phyloP scores from a whole-genome alignment of 2,329 filamentous ascomycete genomes.

The Exserohilum turcica region DNA sequence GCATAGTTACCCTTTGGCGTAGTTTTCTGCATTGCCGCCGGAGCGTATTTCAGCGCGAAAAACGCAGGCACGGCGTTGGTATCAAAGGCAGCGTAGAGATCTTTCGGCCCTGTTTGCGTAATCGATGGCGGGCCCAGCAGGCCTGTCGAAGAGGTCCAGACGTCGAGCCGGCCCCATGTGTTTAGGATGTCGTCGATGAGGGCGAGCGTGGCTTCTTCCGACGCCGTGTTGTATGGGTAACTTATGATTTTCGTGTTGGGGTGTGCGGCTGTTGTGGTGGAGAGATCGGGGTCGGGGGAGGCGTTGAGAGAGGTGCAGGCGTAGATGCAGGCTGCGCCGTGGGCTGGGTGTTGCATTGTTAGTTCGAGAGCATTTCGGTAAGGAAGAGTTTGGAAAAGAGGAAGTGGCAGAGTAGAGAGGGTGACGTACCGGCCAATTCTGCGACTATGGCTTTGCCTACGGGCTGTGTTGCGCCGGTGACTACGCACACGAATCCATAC shows the following conservation, averaged over 20 bases:
- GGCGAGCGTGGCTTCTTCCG: conserved; percentile 64
- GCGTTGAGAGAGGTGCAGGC: conserved; percentile 57
- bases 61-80: conserved; percentile 67
- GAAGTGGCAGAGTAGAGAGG: not conserved
- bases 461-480: conserved; percentile 65
- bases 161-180: conserved; percentile 60
- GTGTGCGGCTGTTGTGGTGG: conserved; percentile 47
- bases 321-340: conserved; percentile 69
- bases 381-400: too few species aligned
- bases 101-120: conserved; percentile 60
- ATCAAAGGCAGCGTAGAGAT: conserved; percentile 64
- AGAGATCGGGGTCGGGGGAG: conserved; percentile 52
- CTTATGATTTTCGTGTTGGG: conserved; percentile 66
- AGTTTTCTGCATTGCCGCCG: conserved; percentile 66
- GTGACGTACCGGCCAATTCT: conserved; percentile 61
- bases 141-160: conserved; percentile 65
- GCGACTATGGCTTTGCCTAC: conserved; percentile 64
- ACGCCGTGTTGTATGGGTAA: conserved; percentile 64
- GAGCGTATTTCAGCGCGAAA: conserved; percentile 68
- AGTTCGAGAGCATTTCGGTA: not conserved
- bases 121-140: conserved; percentile 62
- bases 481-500: conserved; percentile 69
- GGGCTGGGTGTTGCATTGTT: conserved; percentile 49
- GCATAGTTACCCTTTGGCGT: conserved; percentile 61
- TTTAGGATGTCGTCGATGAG: conserved; percentile 69